Evolutionary conservation across 306 rosid genomes (phyloP).

Genomic region (Cajanus cajan): DNA sequence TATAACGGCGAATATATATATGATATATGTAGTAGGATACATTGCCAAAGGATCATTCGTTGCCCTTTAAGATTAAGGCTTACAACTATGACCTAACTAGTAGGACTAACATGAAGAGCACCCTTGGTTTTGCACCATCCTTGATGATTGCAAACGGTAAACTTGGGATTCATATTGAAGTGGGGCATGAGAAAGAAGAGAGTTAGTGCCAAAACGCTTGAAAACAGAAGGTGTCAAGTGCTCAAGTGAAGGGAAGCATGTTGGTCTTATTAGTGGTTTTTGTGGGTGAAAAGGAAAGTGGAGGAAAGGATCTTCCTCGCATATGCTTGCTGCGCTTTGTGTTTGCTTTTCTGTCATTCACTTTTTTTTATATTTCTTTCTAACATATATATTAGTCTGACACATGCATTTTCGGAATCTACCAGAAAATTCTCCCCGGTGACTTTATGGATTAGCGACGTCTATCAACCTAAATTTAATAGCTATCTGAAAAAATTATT

Average conservation of each 20-base stretch:
- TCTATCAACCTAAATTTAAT: too few species aligned
- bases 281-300: constrained; percentile 14
- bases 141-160: constrained; percentile 18
- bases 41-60: constrained; percentile 39
- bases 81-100: background rate
- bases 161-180: constrained; percentile 1
- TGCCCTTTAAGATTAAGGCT: constrained; percentile 28
- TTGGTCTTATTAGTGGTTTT: constrained; percentile 21
- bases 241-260: constrained; percentile 26
- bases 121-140: background rate
- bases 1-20: background rate
- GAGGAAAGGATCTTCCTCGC: constrained; percentile 35
- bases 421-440: too few species aligned
- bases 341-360: background rate
- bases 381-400: background rate
- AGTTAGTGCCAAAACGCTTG: background rate
- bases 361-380: background rate
- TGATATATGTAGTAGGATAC: background rate
- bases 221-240: background rate
- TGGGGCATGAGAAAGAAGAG: background rate
- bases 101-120: background rate
- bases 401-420: too few species aligned
- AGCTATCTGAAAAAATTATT: too few species aligned
- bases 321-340: constrained; percentile 7
- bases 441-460: too few species aligned